These are phyloP conservation scores for Scheffersomyces spartinae DNA, from an alignment of 805 yeast genomes.

Conservation along the genomic window DNA sequence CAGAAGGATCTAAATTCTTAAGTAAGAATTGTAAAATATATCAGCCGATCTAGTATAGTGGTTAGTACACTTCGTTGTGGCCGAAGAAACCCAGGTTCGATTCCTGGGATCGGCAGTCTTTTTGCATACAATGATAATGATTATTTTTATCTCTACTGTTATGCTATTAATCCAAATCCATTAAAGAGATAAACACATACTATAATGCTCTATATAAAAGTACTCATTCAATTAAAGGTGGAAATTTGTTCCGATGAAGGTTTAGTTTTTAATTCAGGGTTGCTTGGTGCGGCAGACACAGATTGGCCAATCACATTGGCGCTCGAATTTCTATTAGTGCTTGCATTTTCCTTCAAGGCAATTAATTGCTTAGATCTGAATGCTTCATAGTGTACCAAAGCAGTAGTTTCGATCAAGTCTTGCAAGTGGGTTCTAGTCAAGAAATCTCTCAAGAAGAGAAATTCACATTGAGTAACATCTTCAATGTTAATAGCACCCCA, in stretches of 20 bases:
- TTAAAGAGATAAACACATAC: too few relatives aligned
- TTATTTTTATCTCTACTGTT: too few relatives aligned
- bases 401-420: conserved; percentile 89
- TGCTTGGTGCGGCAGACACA: too few relatives aligned
- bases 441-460: conserved; percentile 86
- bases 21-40: too few relatives aligned
- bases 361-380: conserved; percentile 91
- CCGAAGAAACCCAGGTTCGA: conserved; percentile 38
- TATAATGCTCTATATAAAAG: too few relatives aligned
- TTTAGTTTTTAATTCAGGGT: background rate
- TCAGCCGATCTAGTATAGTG: conserved; percentile 38
- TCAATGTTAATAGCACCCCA: conserved; percentile 94
- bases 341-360: conserved; percentile 86
- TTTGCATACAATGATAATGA: too few relatives aligned
- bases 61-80: conserved; percentile 37
- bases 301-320: too few relatives aligned
- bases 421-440: conserved; percentile 91
- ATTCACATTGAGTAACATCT: conserved; percentile 92
- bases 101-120: conserved; percentile 41
- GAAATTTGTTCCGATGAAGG: background rate
- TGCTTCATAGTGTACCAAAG: conserved; percentile 78
- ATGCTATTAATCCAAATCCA: background rate
- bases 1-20: too few relatives aligned
- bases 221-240: background rate
- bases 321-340: conserved; percentile 25